These are phyloP conservation scores for Physcomitrellopsis africana DNA, from an alignment of 225 moss, liverwort and hornwort genomes.

Conservation along the genomic window DNA sequence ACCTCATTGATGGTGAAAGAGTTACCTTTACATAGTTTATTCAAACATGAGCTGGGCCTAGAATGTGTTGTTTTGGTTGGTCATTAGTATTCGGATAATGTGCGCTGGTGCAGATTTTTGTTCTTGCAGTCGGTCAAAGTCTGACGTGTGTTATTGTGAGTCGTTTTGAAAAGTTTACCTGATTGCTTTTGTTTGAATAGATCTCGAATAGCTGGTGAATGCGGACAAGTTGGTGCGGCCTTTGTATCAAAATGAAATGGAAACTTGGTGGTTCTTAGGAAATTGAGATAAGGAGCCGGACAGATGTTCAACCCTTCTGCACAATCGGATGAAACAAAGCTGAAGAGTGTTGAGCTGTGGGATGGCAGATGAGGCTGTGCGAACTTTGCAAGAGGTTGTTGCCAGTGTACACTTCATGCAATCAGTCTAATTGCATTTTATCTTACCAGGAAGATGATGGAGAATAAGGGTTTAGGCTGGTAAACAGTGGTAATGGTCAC, in stretches of 20 bases:
- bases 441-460: constrained; percentile 13
- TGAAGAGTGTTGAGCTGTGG: constrained; percentile 14
- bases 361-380: constrained; percentile 13
- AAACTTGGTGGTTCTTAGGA: constrained; percentile 1
- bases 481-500: constrained; percentile 22
- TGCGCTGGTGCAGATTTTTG: neutral
- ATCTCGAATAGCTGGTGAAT: neutral
- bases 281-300: constrained; percentile 15
- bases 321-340: constrained; percentile 4
- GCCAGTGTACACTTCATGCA: constrained; percentile 9
- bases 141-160: neutral
- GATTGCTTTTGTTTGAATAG: constrained; percentile 6
- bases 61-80: neutral
- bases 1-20: constrained; percentile 35
- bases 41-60: neutral
- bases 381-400: constrained; percentile 9
- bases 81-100: neutral
- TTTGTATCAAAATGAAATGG: neutral
- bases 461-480: constrained; percentile 23
- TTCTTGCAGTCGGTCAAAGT: neutral
- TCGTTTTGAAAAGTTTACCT: neutral
- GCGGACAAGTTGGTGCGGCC: constrained; percentile 24
- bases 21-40: neutral
- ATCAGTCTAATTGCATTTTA: constrained; percentile 15
- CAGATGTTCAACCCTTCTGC: constrained; percentile 18